Conservation (phyloP, 805 yeast species). For the Ogataea philodendri region DNA sequence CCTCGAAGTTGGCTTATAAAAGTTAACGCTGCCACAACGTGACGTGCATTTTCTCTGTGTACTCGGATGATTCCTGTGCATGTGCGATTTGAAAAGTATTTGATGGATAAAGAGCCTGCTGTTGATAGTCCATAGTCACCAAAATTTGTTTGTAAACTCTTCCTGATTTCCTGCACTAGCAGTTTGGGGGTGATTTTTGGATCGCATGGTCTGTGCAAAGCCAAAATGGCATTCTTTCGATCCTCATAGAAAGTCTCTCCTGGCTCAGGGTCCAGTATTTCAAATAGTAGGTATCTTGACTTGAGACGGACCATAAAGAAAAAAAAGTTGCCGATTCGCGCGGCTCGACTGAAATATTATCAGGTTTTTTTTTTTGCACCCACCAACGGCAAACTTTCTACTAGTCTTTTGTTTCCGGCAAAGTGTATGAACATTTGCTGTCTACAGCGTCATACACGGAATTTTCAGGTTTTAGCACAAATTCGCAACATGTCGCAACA, state of each 20-base stretch:
- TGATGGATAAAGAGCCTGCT: constrained; percentile 51
- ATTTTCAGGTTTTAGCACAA: constrained; percentile 4
- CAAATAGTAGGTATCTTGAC: constrained; percentile 80
- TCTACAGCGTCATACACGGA: constrained; percentile 9
- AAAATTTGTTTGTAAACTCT: constrained; percentile 57
- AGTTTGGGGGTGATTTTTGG: constrained; percentile 45
- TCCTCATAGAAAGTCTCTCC: constrained; percentile 19
- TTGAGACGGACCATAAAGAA: constrained; percentile 81
- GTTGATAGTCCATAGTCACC: constrained; percentile 78
- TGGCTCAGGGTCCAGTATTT: constrained; percentile 61
- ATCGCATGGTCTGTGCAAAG: constrained; percentile 53
- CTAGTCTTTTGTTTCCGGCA: constrained; percentile 6
- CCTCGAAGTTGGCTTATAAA: constrained; percentile 52
- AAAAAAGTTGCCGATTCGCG: constrained; percentile 11
- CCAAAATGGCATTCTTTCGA: constrained; percentile 39
- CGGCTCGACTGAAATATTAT: constrained; percentile 10
- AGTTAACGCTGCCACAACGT: constrained; percentile 66
- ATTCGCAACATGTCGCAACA: constrained; percentile 20
- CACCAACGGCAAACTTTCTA: constrained; percentile 14
- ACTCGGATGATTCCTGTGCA: constrained; percentile 84
- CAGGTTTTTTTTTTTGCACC: constrained; percentile 2
- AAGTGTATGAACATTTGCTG: constrained; percentile 14
- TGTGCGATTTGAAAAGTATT: constrained; percentile 79
- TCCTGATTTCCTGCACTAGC: constrained; percentile 52
- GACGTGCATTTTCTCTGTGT: constrained; percentile 58